Evolutionary conservation across 2,329 filamentous ascomycete species (phyloP).

Genomic region (Lasiodiplodia citricola): DNA sequence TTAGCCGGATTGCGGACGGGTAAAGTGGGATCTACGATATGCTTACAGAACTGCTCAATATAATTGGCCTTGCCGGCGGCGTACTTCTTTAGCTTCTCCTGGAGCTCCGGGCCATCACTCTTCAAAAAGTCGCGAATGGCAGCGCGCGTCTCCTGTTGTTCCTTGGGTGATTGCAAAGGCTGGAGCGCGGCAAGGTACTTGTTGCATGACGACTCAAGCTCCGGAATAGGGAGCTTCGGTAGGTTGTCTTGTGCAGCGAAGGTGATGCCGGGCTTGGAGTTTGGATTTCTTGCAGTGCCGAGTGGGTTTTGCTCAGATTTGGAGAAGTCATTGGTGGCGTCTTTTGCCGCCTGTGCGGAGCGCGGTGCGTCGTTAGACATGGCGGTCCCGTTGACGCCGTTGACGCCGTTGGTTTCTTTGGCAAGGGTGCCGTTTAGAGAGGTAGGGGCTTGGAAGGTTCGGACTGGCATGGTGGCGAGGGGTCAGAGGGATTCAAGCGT

Average conservation of each 20-base stretch:
- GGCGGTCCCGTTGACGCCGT: constrained; percentile 42
- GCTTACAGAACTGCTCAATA: constrained; percentile 97
- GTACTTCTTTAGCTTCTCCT: constrained; percentile 89
- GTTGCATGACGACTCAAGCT: constrained; percentile 76
- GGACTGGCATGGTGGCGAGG: constrained; percentile 66
- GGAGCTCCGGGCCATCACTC: constrained; percentile 79
- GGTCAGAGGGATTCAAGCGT: constrained; percentile 63
- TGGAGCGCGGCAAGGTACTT: constrained; percentile 81
- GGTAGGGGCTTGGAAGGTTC: constrained; percentile 73
- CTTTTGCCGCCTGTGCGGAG: constrained; percentile 60
- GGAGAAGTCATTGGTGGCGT: constrained; percentile 54
- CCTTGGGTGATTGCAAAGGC: constrained; percentile 79
- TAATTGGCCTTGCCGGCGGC: constrained; percentile 91
- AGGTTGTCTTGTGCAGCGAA: constrained; percentile 88
- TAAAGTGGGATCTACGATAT: neutral
- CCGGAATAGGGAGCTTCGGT: constrained; percentile 90
- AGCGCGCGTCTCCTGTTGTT: constrained; percentile 80
- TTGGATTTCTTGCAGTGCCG: constrained; percentile 56
- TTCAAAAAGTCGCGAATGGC: constrained; percentile 84
- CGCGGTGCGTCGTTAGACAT: constrained; percentile 43
- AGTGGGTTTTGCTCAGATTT: constrained; percentile 54
- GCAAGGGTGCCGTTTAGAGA: constrained; percentile 74
- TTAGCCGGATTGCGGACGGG: neutral
- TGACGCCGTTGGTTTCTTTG: constrained; percentile 28
- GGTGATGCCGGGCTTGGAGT: constrained; percentile 74